Conservation (phyloP, 371 early-diverging fungal genomes). For the Lichtheimia corymbifera region DNA sequence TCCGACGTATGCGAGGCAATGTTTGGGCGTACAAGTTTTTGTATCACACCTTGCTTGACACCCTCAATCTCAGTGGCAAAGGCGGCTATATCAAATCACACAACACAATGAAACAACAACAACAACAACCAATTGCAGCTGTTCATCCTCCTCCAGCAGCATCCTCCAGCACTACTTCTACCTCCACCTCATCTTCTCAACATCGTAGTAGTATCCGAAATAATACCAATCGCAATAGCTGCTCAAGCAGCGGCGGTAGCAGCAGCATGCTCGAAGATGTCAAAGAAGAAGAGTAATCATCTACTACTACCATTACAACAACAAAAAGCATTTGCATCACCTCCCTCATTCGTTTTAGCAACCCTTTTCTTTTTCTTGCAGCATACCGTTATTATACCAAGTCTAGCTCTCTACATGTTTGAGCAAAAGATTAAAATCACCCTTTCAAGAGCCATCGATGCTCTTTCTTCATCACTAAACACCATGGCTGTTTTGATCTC, state of each 20-base stretch:
- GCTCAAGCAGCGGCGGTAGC: constrained; percentile 23
- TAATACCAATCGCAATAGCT: constrained; percentile 14
- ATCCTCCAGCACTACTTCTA: constrained; percentile 1
- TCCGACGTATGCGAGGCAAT: constrained; percentile 89
- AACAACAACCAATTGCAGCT: constrained; percentile 9
- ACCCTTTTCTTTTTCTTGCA: not conserved
- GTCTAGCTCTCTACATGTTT: too few species aligned
- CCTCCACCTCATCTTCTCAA: constrained; percentile 1
- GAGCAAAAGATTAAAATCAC: too few species aligned
- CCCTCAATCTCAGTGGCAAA: constrained; percentile 59
- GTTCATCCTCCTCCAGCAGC: not conserved
- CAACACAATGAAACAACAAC: not conserved
- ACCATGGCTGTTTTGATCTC: too few species aligned
- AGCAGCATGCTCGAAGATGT: constrained; percentile 24
- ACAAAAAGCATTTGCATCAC: not conserved
- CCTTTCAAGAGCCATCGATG: too few species aligned
- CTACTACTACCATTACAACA: not conserved
- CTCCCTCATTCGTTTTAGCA: not conserved
- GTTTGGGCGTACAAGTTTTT: constrained; percentile 93
- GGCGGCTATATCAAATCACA: constrained; percentile 22
- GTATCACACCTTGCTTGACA: constrained; percentile 73
- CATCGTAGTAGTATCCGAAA: constrained; percentile 12
- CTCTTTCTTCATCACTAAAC: too few species aligned
- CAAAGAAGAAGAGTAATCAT: constrained; percentile 19
- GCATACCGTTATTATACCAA: constrained; percentile 8